Evolutionary conservation across 2,329 filamentous ascomycete species (phyloP).

Genomic region (Dichotomopilus funicola): DNA sequence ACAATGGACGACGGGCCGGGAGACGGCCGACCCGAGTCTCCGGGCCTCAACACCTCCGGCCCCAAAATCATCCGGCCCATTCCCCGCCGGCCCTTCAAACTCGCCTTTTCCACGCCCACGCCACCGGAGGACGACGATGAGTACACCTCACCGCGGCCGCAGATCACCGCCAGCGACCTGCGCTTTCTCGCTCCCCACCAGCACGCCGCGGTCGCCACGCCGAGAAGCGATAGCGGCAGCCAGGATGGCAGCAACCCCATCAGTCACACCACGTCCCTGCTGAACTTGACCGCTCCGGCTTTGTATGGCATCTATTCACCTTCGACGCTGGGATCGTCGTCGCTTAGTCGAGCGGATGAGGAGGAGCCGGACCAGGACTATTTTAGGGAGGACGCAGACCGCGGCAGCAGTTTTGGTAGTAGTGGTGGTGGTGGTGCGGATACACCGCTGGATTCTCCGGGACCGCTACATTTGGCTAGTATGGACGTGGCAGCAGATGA

Average conservation of each 20-base stretch:
- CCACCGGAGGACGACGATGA: conserved; percentile 35
- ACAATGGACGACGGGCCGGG: not conserved
- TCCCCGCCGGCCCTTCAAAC: conserved; percentile 64
- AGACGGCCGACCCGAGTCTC: not conserved
- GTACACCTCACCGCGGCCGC: conserved; percentile 33
- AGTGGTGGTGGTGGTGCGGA: conserved; percentile 50
- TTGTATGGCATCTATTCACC: conserved; percentile 86
- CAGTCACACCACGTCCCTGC: conserved; percentile 67
- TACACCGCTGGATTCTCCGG: conserved; percentile 38
- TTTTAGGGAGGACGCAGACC: not conserved
- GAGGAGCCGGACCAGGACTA: not conserved
- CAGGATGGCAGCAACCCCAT: conserved; percentile 35
- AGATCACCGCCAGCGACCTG: conserved; percentile 39
- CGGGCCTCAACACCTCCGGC: conserved; percentile 19
- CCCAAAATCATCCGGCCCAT: conserved; percentile 61
- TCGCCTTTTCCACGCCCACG: conserved; percentile 43
- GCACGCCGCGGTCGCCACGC: conserved; percentile 11
- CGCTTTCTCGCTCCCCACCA: conserved; percentile 32
- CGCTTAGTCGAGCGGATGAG: conserved; percentile 5
- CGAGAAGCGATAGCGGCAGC: conserved; percentile 22
- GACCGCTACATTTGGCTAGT: conserved; percentile 38
- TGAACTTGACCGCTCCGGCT: conserved; percentile 84
- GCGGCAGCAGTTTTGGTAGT: not conserved
- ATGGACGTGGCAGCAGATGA: conserved; percentile 39
- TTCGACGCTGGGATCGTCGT: not conserved